Evolutionary conservation across 495 filamentous ascomycete genomes (phyloP).

Genomic region (Gamarada debralockiae): DNA sequence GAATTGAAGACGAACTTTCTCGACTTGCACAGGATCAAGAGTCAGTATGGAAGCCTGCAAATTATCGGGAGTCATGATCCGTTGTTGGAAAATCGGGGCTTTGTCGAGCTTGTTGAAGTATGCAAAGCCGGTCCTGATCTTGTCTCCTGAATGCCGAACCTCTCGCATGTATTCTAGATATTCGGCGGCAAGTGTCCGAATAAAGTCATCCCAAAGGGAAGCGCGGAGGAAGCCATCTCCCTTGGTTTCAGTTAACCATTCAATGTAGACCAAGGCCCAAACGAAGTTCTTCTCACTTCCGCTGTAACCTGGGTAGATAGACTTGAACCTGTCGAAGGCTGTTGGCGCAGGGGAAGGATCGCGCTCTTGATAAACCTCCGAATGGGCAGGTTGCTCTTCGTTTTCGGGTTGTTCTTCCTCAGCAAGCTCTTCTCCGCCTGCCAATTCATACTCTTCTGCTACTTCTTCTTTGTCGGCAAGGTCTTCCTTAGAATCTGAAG

Average conservation of each 20-base stretch:
- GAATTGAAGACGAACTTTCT: neutral
- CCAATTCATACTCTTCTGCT: too few species aligned
- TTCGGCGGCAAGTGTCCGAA: slow-evolving; percentile 43
- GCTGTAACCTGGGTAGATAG: slow-evolving; percentile 52
- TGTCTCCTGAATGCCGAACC: slow-evolving; percentile 8
- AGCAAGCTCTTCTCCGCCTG: too few species aligned
- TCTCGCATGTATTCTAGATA: slow-evolving; percentile 41
- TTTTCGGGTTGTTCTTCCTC: too few species aligned
- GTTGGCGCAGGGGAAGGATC: neutral
- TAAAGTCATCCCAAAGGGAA: slow-evolving; percentile 66
- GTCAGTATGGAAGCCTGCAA: slow-evolving; percentile 24
- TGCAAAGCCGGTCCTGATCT: slow-evolving; percentile 27
- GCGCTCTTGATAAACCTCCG: too few species aligned
- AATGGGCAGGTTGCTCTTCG: too few species aligned
- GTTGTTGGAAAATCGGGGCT: slow-evolving; percentile 31
- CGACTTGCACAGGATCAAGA: slow-evolving; percentile 8
- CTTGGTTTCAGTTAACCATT: slow-evolving; percentile 34
- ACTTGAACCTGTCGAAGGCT: slow-evolving; percentile 40
- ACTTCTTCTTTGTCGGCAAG: too few species aligned
- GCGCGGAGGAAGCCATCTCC: slow-evolving; percentile 37
- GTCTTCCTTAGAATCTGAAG: too few species aligned
- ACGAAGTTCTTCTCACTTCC: slow-evolving; percentile 53
- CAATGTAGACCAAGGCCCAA: slow-evolving; percentile 49
- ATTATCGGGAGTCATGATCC: slow-evolving; percentile 35
- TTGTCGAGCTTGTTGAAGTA: slow-evolving; percentile 39